phyloP scores from a whole-genome alignment of 2,329 filamentous ascomycete genomes.

The Paracamarosporium sp. region DNA sequence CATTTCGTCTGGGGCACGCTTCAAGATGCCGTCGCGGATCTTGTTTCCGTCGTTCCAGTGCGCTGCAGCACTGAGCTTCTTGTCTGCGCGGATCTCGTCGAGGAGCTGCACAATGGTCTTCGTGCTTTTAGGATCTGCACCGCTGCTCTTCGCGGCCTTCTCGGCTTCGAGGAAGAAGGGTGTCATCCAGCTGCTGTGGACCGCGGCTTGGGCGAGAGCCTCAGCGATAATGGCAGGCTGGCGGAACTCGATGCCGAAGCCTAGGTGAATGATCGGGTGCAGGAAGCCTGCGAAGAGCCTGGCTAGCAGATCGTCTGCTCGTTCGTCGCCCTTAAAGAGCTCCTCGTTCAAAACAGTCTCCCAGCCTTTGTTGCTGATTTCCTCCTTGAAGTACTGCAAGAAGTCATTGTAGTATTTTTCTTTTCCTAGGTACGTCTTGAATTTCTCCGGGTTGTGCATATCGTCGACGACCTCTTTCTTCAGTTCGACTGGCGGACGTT shows the following conservation, averaged over 20 bases:
- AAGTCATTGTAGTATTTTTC: conserved; percentile 74
- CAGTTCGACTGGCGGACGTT: conserved; percentile 60
- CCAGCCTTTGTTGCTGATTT: conserved; percentile 72
- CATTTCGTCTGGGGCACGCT: conserved; percentile 69
- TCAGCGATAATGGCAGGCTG: conserved; percentile 84
- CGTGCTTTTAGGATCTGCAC: conserved; percentile 17
- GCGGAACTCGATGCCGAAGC: conserved; percentile 82
- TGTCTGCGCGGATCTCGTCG: conserved; percentile 62
- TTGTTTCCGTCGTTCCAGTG: conserved; percentile 66
- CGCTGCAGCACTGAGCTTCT: conserved; percentile 63
- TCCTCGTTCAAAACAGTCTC: conserved; percentile 69
- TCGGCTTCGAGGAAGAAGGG: conserved; percentile 64
- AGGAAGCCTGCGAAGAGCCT: conserved; percentile 74
- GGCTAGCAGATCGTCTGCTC: conserved; percentile 71
- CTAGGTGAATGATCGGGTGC: conserved; percentile 84
- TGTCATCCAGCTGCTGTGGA: conserved; percentile 67
- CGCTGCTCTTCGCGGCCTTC: conserved; percentile 47
- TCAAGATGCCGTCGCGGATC: conserved; percentile 72
- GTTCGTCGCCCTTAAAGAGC: conserved; percentile 70
- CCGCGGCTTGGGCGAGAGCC: conserved; percentile 76
- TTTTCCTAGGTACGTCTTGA: conserved; percentile 67
- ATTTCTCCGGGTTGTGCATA: conserved; percentile 64
- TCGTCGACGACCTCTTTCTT: conserved; percentile 61
- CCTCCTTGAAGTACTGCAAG: conserved; percentile 75
- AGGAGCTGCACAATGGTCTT: conserved; percentile 65